A percentile compares a stretch with the other conserved stretches of the same genome.
Conservation (phyloP, 192 early-diverging fungal species). For the Rhizoclosmatium sp. region DNA sequence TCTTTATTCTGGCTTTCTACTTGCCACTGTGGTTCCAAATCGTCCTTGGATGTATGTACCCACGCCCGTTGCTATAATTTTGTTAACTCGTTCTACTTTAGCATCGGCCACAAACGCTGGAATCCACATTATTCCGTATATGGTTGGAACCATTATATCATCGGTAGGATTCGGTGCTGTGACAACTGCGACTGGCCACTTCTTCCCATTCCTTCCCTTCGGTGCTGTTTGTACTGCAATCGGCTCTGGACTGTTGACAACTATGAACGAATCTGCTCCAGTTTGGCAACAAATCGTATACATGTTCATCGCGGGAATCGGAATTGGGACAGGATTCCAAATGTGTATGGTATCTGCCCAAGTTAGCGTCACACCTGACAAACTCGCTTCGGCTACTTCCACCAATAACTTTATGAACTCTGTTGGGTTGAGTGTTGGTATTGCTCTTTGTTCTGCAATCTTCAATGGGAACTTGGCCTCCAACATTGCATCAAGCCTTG, state of each 20-base stretch:
- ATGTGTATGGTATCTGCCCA: slow-evolving; percentile 75
- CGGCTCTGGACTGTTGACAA: slow-evolving; percentile 29
- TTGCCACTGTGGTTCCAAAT: slow-evolving; percentile 74
- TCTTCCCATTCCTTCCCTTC: slow-evolving; percentile 64
- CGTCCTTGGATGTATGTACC: slow-evolving; percentile 62
- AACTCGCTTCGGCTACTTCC: slow-evolving; percentile 71
- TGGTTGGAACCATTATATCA: slow-evolving; percentile 61
- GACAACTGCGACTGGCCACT: slow-evolving; percentile 60
- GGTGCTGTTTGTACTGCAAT: slow-evolving; percentile 52
- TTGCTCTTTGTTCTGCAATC: slow-evolving; percentile 65
- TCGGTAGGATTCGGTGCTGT: slow-evolving; percentile 69
- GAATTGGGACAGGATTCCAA: slow-evolving; percentile 75
- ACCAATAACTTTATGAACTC: slow-evolving; percentile 53
- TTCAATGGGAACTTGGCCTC: slow-evolving; percentile 61
- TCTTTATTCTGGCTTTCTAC: slow-evolving; percentile 47
- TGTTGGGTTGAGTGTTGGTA: slow-evolving; percentile 63
- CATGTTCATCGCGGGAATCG: slow-evolving; percentile 72
- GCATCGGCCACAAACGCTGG: slow-evolving; percentile 75
- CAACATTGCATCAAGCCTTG: slow-evolving; percentile 13
- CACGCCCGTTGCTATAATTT: neutral
- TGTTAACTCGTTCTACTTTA: neutral
- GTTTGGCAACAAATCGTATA: slow-evolving; percentile 61
- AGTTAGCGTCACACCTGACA: slow-evolving; percentile 63
- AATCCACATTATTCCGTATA: slow-evolving; percentile 72
- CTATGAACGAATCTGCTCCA: slow-evolving; percentile 44